Base-by-base conservation (phyloP, 1,284 basidiomycete genomes). In the Pseudozyma sp. region DNA sequence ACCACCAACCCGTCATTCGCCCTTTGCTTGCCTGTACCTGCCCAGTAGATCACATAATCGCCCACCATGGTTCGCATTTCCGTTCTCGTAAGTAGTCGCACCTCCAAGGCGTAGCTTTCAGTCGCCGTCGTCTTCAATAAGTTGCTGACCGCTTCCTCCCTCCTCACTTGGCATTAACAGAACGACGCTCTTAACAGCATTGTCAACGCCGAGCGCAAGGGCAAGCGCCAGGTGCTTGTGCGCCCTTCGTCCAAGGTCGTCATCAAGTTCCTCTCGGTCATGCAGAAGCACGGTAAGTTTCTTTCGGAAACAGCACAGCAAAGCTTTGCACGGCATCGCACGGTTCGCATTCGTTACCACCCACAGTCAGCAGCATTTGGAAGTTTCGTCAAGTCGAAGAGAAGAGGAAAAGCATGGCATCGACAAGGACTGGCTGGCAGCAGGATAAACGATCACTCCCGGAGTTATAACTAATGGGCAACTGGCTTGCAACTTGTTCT, bases 251-350 rank as follows among this genome's bases (percentile, higher is more conserved):
- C 81, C 64, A 84, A 83, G 82, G 82, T 84, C 71, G 77, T 83
- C 71, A 69, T 84, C 77, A 84, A 83, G 81, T 84, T 84, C 81
- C 77, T 84, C 34, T 78, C 77, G 31, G 81, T 82, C 55, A 84
- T 84, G 82, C 82, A 84, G 72, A 83, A 82, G 75, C 82, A 84
- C 70, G 82, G 82, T 84, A 75, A 69, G 82, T 83, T n/a, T 54
- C 7, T 14, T 40, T 17, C 19, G 14, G 14, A 19, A 0, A n/a
- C 19, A 14, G 40, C 19, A n/a, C 55, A 54, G 24, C 53, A 53
- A n/a, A 47, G 52, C 44, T 40, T 19, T 17, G 42, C 31, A 52
- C 44, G 29, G 35, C 42, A 45, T 34, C n/a, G 29, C 24, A 56
- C 4, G 9, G 8, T n/a, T 24, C n/a, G 24, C 16, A 33, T 24